Base-by-base conservation (phyloP, 345 rosid genomes). In the Hevea brasiliensis region DNA sequence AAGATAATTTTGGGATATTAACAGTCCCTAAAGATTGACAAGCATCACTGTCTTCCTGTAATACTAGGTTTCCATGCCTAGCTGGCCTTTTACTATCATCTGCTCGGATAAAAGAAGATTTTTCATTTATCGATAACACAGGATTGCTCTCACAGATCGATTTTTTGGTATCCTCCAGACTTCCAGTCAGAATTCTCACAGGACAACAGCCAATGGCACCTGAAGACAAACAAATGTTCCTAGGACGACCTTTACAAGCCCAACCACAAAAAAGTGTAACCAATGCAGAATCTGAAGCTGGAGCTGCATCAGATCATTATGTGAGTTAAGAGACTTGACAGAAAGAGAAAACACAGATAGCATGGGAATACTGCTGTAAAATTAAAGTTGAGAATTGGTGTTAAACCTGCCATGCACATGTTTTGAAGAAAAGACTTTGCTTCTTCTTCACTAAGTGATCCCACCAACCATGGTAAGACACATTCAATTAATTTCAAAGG, bases 401-500 rank as follows among this genome's bases (percentile, higher is more conserved):
- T 29, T 17, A 8, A 65, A 85, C 90, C 90, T 87, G 90, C 88
- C 84, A 83, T 72, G 74, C 71, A 67, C 83, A 85, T 85, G 72
- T 87, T 87, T 68, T 80, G 88, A 66, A 85, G 87, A 79, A 85
- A 87, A 61, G 79, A 78, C 67, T 75, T 80, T 61, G 85, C 88
- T 74, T 83, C 83, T 50, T 83, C 85, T 60, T 85, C 86, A 68
- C 79, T 83, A 56, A 85, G 78, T n/a, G 84, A 76, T 74, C 81
- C 83, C 21, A 83, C 88, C 72, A 87, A 73, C 90, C 90, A 87
- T 59, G 90, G 90, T 61, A 87, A 81, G 72, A 87, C 90, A 53
- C 86, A 59, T 70, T 87, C 90, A 63, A 87, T 79, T 77, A 87
- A 71, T 75, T 83, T 87, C 81, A 87, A 75, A 17, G 90, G 90